Base-by-base conservation (phyloP, 2,329 filamentous ascomycete species). In the Exserohilum turcica region DNA sequence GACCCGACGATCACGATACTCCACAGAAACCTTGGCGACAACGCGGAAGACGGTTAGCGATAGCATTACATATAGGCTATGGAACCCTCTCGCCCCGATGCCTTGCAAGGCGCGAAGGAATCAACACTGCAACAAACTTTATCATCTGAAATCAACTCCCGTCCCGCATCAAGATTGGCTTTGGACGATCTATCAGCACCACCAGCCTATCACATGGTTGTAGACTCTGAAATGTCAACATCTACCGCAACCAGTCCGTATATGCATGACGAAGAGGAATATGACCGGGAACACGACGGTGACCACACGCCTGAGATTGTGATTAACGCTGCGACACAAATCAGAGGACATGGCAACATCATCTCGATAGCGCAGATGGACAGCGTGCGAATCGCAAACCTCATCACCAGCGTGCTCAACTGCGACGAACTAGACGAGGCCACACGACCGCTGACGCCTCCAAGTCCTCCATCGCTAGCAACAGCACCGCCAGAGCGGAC, bases 321-420 rank as follows among this genome's bases (percentile, higher is more conserved):
- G 16, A 63, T 74, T 49, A 74, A 74, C 52, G 68, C 71, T 6
- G 60, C 65, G 0, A 73, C 70, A 7, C 69, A 74, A 38, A 66
- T 74, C 35, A 58, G 69, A 28, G 70, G 70, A 33, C 63, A 67
- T 15, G 69, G 66, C 4, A 74, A 74, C 52, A 72, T 74, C 24
- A 63, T 74, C 27, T 68, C 64, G 19, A 66, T 71, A 29, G 61
- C 64, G 16, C 68, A 67, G 28, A 65, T 73, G 64, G 69, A 73
- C 38, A 67, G 60, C 27, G 54, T 54, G 28, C 52, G 64, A 15
- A 66, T 73, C 56, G 66, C 68, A 28, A 67, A 56, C 18, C 52
- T 72, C 31, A 52, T 72, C 19, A 54, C 60, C 15, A 44, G 48
- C 33, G 49, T 71, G 38, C 43, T 72, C 31, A 57, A 61, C 8